phyloP scores from a whole-genome alignment of 2,329 filamentous ascomycete species.

The Trichoderma asperellum region DNA sequence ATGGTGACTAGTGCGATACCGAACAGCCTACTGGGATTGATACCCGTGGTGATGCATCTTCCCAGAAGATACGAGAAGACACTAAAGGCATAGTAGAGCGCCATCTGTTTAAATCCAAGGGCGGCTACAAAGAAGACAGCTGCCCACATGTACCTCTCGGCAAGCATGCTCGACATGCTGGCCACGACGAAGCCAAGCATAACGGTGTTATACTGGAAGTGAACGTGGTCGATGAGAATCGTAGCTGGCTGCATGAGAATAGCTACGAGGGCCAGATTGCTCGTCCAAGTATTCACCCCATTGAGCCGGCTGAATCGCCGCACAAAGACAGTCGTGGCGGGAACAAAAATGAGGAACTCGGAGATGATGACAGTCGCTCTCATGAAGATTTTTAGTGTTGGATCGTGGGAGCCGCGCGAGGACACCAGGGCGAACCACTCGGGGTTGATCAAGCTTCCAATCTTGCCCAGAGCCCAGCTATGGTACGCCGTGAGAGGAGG shows the following conservation, averaged over 20 bases:
- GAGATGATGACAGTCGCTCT: slow-evolving; percentile 86
- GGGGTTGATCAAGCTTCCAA: slow-evolving; percentile 78
- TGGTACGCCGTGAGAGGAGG: slow-evolving; percentile 97
- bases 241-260: slow-evolving; percentile 90
- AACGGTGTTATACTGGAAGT: slow-evolving; percentile 97
- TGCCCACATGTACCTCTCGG: slow-evolving; percentile 82
- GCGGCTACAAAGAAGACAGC: slow-evolving; percentile 92
- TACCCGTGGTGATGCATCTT: slow-evolving; percentile 75
- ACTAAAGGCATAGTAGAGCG: slow-evolving; percentile 91
- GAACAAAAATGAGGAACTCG: slow-evolving; percentile 88
- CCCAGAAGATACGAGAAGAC: slow-evolving; percentile 92
- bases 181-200: slow-evolving; percentile 93
- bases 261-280: slow-evolving; percentile 82
- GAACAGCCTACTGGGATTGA: slow-evolving; percentile 70
- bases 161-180: slow-evolving; percentile 85
- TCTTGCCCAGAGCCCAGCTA: slow-evolving; percentile 89
- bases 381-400: slow-evolving; percentile 90
- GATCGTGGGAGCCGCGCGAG: slow-evolving; percentile 81
- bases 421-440: slow-evolving; percentile 85
- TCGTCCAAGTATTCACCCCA: slow-evolving; percentile 78
- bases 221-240: slow-evolving; percentile 92
- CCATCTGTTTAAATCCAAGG: slow-evolving; percentile 99
- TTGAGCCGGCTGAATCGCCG: slow-evolving; percentile 77
- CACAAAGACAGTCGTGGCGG: slow-evolving; percentile 82
- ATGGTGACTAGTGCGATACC: slow-evolving; percentile 75